Conservation (phyloP, 2,329 filamentous ascomycete species). For the Nothophaeocryptopus gaeumannii region DNA sequence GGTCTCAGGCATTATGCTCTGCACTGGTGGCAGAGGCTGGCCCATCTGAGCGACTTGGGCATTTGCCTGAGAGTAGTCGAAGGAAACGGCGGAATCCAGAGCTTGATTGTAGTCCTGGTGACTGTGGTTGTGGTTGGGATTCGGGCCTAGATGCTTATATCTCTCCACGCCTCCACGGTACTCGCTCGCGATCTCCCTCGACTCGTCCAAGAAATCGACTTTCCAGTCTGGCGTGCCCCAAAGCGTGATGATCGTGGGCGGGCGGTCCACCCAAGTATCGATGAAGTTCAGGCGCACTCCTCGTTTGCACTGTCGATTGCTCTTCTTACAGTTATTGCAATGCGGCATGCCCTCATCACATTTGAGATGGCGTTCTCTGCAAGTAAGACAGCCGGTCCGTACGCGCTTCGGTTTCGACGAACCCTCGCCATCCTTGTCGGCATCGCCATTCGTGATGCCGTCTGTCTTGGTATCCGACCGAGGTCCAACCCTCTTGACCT, state of each 20-base stretch:
- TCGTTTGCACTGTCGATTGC: slow-evolving; percentile 78
- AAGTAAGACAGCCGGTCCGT: slow-evolving; percentile 86
- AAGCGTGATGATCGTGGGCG: slow-evolving; percentile 56
- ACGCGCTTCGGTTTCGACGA: slow-evolving; percentile 72
- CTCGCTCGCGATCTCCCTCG: slow-evolving; percentile 82
- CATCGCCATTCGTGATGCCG: slow-evolving; percentile 29
- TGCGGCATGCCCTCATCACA: slow-evolving; percentile 72
- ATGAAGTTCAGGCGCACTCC: slow-evolving; percentile 90
- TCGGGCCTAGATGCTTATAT: slow-evolving; percentile 54
- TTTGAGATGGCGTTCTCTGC: slow-evolving; percentile 83
- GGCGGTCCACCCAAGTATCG: slow-evolving; percentile 70
- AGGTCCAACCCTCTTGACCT: slow-evolving; percentile 33
- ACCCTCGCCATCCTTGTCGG: slow-evolving; percentile 31
- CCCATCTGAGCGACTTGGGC: slow-evolving; percentile 32
- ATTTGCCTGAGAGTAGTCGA: slow-evolving; percentile 18
- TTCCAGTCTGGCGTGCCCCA: slow-evolving; percentile 62
- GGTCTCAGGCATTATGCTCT: slow-evolving; percentile 48
- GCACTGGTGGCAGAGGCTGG: slow-evolving; percentile 52
- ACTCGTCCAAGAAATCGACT: slow-evolving; percentile 83
- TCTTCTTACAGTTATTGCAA: slow-evolving; percentile 82
- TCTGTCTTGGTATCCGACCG: slow-evolving; percentile 26
- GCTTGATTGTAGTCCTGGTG: slow-evolving; percentile 13
- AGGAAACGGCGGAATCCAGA: slow-evolving; percentile 32
- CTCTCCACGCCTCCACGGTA: slow-evolving; percentile 75
- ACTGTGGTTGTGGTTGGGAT: slow-evolving; percentile 1